These are phyloP conservation scores for Ogataea nakhonphanomensis DNA, from an alignment of 805 yeast genomes.

Conservation along the genomic window DNA sequence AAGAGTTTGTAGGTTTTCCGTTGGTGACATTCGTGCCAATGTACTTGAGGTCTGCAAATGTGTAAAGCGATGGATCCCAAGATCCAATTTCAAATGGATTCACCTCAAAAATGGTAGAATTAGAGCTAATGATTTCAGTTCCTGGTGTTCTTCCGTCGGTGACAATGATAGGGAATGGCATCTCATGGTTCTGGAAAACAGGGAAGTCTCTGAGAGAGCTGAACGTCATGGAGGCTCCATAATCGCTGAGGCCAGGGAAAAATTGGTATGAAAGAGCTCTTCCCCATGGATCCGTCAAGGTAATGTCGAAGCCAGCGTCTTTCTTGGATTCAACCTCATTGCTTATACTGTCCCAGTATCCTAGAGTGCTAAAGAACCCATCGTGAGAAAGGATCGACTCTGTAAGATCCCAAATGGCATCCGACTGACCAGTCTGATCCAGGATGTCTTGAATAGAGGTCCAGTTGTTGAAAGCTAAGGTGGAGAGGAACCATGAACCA, in stretches of 20 bases:
- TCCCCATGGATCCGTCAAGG: constrained; percentile 79
- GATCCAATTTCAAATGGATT: constrained; percentile 78
- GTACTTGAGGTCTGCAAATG: constrained; percentile 66
- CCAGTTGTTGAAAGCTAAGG: constrained; percentile 68
- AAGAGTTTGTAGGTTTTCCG: constrained; percentile 53
- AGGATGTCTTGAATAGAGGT: constrained; percentile 62
- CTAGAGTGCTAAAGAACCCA: constrained; percentile 52
- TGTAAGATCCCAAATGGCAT: constrained; percentile 65
- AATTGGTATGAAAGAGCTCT: constrained; percentile 71
- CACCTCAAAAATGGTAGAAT: constrained; percentile 66
- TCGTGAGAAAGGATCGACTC: constrained; percentile 59
- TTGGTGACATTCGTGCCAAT: constrained; percentile 62
- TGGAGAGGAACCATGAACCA: constrained; percentile 77
- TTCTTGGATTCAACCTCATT: constrained; percentile 51
- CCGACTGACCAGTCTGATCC: constrained; percentile 35
- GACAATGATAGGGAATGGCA: constrained; percentile 71
- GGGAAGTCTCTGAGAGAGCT: constrained; percentile 56
- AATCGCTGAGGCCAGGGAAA: constrained; percentile 55
- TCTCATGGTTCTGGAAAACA: constrained; percentile 55
- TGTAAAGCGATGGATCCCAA: constrained; percentile 73
- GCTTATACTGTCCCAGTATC: constrained; percentile 51
- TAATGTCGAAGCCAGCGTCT: constrained; percentile 64
- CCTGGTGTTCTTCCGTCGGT: constrained; percentile 68
- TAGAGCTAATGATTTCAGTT: constrained; percentile 49
- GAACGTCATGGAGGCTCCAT: constrained; percentile 62